Evolutionary conservation across 805 yeast species (phyloP).

Genomic region (Saccharomyces paradoxus): DNA sequence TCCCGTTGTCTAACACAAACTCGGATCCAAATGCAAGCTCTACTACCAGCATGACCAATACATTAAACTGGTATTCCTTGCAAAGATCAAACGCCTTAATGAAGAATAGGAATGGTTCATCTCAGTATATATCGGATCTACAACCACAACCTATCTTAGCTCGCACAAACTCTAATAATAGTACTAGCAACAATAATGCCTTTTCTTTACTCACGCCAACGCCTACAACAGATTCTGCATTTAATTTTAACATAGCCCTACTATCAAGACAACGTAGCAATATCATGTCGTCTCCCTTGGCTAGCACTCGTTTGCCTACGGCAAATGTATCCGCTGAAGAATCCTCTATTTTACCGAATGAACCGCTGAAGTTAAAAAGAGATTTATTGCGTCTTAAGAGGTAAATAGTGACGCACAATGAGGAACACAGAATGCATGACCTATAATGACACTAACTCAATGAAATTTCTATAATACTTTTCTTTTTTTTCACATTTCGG

Average conservation of each 20-base stretch:
- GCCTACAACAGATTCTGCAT: conserved; percentile 5
- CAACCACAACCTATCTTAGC: conserved; percentile 8
- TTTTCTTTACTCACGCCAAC: conserved; percentile 17
- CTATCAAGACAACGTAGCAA: conserved; percentile 8
- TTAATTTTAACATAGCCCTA: conserved; percentile 5
- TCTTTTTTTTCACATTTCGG: not conserved
- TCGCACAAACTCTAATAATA: conserved; percentile 17
- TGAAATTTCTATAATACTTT: not conserved
- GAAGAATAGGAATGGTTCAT: conserved; percentile 22
- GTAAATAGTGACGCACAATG: not conserved
- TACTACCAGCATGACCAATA: not conserved
- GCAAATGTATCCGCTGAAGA: conserved; percentile 2
- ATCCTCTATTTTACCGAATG: conserved; percentile 1
- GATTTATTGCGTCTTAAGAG: conserved; percentile 11
- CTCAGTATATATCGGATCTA: conserved; percentile 10
- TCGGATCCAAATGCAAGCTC: not conserved
- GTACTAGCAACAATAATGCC: conserved; percentile 5
- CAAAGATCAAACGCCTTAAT: conserved; percentile 6
- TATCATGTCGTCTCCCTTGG: conserved; percentile 1
- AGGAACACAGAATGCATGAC: not conserved
- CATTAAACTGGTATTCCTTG: not conserved
- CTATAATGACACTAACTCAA: not conserved
- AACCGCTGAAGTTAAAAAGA: conserved; percentile 8
- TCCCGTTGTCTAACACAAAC: not conserved
- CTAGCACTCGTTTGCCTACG: not conserved